Percentiles rank a stretch among this genome's conserved stretches.
These are phyloP conservation scores for Melampsora americana DNA, from an alignment of 1,284 basidiomycete species.

Conservation along the genomic window DNA sequence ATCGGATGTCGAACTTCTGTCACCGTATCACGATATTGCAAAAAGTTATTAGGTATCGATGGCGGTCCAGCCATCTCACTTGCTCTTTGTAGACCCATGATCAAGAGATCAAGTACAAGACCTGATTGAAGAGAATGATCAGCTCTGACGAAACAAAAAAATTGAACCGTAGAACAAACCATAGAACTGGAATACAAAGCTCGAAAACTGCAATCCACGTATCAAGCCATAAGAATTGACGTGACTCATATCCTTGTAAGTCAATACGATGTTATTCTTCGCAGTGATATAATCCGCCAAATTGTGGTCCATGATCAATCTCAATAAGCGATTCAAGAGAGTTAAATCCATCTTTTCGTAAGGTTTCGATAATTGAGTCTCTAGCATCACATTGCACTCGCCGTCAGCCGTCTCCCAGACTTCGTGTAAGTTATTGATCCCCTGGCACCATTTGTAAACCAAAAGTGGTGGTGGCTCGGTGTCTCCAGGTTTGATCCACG, in stretches of 20 bases:
- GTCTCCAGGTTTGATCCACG: slow-evolving; percentile 96
- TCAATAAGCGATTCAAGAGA: slow-evolving; percentile 82
- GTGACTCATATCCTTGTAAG: slow-evolving; percentile 81
- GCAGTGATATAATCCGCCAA: slow-evolving; percentile 96
- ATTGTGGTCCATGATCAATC: slow-evolving; percentile 93
- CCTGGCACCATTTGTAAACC: slow-evolving; percentile 96
- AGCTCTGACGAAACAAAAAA: slow-evolving; percentile 57
- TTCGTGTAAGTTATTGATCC: slow-evolving; percentile 86
- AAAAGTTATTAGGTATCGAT: slow-evolving; percentile 90
- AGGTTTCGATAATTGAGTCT: slow-evolving; percentile 89
- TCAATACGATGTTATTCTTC: slow-evolving; percentile 91
- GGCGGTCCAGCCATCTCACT: slow-evolving; percentile 96
- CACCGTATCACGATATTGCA: slow-evolving; percentile 86
- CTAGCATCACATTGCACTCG: slow-evolving; percentile 95
- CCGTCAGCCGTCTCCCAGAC: slow-evolving; percentile 96
- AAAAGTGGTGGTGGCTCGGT: slow-evolving; percentile 91
- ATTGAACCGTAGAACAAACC: slow-evolving; percentile 61
- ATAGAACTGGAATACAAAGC: slow-evolving; percentile 96
- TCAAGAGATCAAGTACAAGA: slow-evolving; percentile 68
- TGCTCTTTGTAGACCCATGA: slow-evolving; percentile 86
- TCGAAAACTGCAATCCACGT: slow-evolving; percentile 89
- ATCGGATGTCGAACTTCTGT: slow-evolving; percentile 93
- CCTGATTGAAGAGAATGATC: slow-evolving; percentile 45
- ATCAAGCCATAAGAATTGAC: slow-evolving; percentile 89
- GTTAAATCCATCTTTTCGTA: slow-evolving; percentile 98